Evolutionary conservation across 176 grass and related monocot genomes (phyloP).

Genomic region (Zizania latifolia): DNA sequence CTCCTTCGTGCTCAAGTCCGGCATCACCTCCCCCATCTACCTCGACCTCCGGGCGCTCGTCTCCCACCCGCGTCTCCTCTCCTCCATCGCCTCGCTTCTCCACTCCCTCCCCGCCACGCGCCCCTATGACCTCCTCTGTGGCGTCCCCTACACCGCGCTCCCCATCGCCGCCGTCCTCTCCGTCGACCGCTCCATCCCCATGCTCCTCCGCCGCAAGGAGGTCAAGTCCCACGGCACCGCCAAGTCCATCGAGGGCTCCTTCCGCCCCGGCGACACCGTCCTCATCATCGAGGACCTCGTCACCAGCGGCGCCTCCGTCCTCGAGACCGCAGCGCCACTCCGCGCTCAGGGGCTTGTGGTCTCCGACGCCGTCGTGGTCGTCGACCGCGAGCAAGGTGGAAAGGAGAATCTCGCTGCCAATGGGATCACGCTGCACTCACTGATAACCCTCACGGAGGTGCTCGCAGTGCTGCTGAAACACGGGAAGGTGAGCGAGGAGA

Average conservation of each 20-base stretch:
- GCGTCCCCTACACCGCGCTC: slow-evolving; percentile 92
- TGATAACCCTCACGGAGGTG: slow-evolving; percentile 75
- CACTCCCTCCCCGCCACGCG: slow-evolving; percentile 35
- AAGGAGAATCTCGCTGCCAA: slow-evolving; percentile 66
- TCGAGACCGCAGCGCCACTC: slow-evolving; percentile 69
- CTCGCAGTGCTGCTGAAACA: slow-evolving; percentile 52
- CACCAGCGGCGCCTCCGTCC: slow-evolving; percentile 85
- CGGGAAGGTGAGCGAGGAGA: slow-evolving; percentile 62
- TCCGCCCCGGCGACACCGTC: slow-evolving; percentile 40
- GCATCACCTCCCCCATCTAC: slow-evolving; percentile 96
- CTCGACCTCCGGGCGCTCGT: slow-evolving; percentile 90
- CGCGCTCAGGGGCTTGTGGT: slow-evolving; percentile 55
- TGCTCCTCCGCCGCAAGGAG: slow-evolving; percentile 97
- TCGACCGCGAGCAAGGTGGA: slow-evolving; percentile 87
- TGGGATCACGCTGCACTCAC: slow-evolving; percentile 66
- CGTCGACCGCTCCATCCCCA: slow-evolving; percentile 55
- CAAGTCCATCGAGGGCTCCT: slow-evolving; percentile 78
- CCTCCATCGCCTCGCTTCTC: slow-evolving; percentile 62
- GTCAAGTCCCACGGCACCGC: slow-evolving; percentile 85
- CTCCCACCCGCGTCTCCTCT: slow-evolving; percentile 73
- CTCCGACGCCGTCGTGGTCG: slow-evolving; percentile 64
- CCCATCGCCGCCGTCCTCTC: slow-evolving; percentile 85
- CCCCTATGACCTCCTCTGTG: slow-evolving; percentile 74
- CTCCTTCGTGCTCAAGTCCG: slow-evolving; percentile 87
- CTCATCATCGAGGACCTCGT: slow-evolving; percentile 92